A percentile compares a stretch with the other conserved stretches of the same genome.
phyloP scores from a whole-genome alignment of 148 eudicot species.

The Polygonum aviculare region DNA sequence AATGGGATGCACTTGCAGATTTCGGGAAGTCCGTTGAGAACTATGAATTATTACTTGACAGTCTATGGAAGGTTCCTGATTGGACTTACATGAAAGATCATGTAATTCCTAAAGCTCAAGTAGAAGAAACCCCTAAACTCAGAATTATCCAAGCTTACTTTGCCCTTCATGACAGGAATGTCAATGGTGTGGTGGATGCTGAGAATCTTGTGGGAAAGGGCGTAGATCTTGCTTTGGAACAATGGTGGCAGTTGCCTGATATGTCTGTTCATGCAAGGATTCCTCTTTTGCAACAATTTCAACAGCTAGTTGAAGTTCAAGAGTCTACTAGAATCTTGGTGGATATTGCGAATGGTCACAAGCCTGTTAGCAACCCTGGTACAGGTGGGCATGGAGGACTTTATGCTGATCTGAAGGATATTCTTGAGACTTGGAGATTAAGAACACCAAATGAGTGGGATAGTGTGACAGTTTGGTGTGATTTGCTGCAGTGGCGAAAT shows the following conservation, averaged over 20 bases:
- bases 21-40: constrained; percentile 88
- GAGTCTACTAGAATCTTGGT: constrained; percentile 84
- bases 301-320: constrained; percentile 96
- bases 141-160: constrained; percentile 89
- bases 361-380: constrained; percentile 54
- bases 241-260: constrained; percentile 99
- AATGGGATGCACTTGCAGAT: constrained; percentile 91
- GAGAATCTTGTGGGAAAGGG: constrained; percentile 87
- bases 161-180: constrained; percentile 89
- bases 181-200: constrained; percentile 76
- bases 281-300: constrained; percentile 90
- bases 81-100: constrained; percentile 87
- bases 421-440: constrained; percentile 98
- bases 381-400: constrained; percentile 61
- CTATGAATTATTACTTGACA: constrained; percentile 80
- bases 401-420: constrained; percentile 92
- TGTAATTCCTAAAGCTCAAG: constrained; percentile 93
- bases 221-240: constrained; percentile 89
- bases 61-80: constrained; percentile 98
- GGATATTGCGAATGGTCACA: constrained; percentile 77
- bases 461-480: constrained; percentile 91
- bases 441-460: constrained; percentile 99
- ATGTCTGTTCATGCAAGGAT: constrained; percentile 92
- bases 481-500: constrained; percentile 98
- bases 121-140: constrained; percentile 94